Evolutionary conservation across 495 filamentous ascomycete genomes (phyloP).

Genomic region (Sordaria brevicollis): DNA sequence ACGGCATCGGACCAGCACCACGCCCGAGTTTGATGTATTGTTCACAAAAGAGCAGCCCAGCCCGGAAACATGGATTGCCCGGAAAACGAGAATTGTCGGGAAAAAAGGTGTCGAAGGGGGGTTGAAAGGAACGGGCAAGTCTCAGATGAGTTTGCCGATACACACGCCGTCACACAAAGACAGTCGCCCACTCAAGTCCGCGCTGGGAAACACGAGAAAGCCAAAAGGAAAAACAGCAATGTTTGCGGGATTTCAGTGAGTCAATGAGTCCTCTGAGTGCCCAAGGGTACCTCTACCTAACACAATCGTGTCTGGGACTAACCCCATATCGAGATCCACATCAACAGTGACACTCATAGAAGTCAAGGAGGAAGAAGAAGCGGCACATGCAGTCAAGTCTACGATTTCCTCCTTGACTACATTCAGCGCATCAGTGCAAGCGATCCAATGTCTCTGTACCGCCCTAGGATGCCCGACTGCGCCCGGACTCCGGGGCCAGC

Average conservation of each 20-base stretch:
- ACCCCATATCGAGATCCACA: background rate
- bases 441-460: background rate
- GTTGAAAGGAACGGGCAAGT: background rate
- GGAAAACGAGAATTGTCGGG: conserved; percentile 4
- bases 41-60: background rate
- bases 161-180: background rate
- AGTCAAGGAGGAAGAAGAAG: background rate
- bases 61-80: background rate
- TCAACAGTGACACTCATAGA: background rate
- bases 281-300: no score
- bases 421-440: background rate
- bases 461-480: background rate
- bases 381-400: no score
- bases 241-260: background rate
- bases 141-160: background rate
- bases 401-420: background rate
- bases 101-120: background rate
- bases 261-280: no score
- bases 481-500: background rate
- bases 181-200: background rate
- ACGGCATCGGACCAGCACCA: conserved; percentile 17
- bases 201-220: background rate
- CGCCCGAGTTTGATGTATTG: conserved; percentile 15
- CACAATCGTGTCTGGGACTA: no score
- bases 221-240: background rate